Evolutionary conservation across 768 basidiomycete genomes (phyloP), one percentile per base, ranked within the genome.

Genomic region (Amanita brunnescens): DNA sequence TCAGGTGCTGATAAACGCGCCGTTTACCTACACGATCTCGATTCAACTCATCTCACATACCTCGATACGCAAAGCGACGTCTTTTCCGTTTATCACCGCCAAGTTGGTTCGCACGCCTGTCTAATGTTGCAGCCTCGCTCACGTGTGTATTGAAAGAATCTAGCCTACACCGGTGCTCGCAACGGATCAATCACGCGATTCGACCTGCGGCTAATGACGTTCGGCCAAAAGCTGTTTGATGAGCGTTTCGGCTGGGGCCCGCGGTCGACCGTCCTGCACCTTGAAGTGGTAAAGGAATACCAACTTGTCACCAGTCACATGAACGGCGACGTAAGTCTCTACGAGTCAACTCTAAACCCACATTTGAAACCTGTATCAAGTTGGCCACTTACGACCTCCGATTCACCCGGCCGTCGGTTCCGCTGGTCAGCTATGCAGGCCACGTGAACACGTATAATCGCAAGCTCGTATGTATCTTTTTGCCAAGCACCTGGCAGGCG

Each of bases 331-430:
- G 87, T 85, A 54, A 52, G 78, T 67, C 2, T 16, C 41, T 6
- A 37, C 41, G 34, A 34, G 18, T 20, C 30, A 5, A 24, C 24
- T 33, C 12, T n/a, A n/a, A n/a, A n/a, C n/a, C n/a, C n/a, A n/a
- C n/a, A n/a, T n/a, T 35, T 32, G 33, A 37, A 34, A 41, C 9
- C 39, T 44, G 39, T 42, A n/a, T 35, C 32, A 49, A 85, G 86
- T 67, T 87, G 14, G 73, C 77, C 41, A 66, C 74, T 2, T 83
- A 76, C 54, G 86, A 89, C 64, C 62, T 85, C 46, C 79, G 87
- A 7, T 85, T 77, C 55, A 63, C 72, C 41, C 61, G 67, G n/a
- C 55, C 56, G 30, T 56, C 57, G 10, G 63, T 61, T 1, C 85
- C 87, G 0, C 26, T 77, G 2, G 61, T 75, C 47, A 55, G 61